A percentile compares a stretch with the other conserved stretches of the same genome.
These are phyloP conservation scores for Naematelia aurantialba DNA, from an alignment of 768 basidiomycete species.

Conservation along the genomic window DNA sequence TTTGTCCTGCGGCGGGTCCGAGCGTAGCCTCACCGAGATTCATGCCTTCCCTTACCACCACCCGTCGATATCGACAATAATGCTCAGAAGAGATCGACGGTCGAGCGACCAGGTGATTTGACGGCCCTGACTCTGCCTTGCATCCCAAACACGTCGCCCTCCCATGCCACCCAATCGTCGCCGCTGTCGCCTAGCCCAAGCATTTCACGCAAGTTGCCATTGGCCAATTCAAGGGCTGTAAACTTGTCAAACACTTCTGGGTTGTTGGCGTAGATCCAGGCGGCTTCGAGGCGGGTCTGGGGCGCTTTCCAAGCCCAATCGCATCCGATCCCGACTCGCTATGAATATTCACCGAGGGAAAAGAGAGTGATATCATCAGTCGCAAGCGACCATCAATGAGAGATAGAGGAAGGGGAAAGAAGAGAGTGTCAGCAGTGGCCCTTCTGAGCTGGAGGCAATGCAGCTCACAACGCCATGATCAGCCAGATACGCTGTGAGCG, in stretches of 20 bases:
- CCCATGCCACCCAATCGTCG: constrained; percentile 42
- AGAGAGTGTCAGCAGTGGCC: not conserved
- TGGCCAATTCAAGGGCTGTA: constrained; percentile 58
- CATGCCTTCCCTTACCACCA: too few relatives aligned
- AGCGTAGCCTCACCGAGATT: too few relatives aligned
- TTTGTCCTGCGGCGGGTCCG: too few relatives aligned
- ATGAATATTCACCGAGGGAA: not conserved
- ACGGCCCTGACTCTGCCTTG: constrained; percentile 57
- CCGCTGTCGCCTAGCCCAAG: constrained; percentile 50
- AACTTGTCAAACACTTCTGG: constrained; percentile 53
- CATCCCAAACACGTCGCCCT: constrained; percentile 61
- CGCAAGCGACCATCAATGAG: not conserved
- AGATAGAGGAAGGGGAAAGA: not conserved
- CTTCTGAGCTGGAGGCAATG: constrained; percentile 45
- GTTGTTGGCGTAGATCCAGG: constrained; percentile 64
- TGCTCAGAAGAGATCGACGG: constrained; percentile 57
- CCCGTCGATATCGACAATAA: too few relatives aligned
- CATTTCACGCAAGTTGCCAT: constrained; percentile 59
- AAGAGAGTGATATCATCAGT: not conserved
- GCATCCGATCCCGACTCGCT: constrained; percentile 54
- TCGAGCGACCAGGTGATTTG: constrained; percentile 53
- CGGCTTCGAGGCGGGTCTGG: constrained; percentile 72
- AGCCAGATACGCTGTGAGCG: constrained; percentile 61
- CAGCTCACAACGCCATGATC: constrained; percentile 61
- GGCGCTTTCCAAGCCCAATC: constrained; percentile 67